Evolutionary conservation across 495 filamentous ascomycete genomes (phyloP).

Genomic region (Xylaria venustula): DNA sequence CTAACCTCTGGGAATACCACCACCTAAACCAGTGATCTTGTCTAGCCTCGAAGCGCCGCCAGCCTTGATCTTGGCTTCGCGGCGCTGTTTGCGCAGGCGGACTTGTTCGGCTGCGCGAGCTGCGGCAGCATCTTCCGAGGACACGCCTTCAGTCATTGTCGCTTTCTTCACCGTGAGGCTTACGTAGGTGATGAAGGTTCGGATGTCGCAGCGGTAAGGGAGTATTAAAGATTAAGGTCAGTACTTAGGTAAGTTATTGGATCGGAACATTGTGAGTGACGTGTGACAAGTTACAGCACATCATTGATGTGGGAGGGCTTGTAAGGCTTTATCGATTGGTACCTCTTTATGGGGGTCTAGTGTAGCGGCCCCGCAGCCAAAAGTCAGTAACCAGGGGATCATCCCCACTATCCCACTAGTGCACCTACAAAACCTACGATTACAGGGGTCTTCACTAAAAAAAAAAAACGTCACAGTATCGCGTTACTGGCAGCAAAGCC

Average conservation of each 20-base stretch:
- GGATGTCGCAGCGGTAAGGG: neutral
- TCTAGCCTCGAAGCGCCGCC: constrained; percentile 77
- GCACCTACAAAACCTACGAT: neutral
- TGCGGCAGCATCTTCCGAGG: constrained; percentile 43
- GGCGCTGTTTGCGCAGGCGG: constrained; percentile 81
- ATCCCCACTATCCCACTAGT: too few species aligned
- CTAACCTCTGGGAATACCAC: constrained; percentile 57
- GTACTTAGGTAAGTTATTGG: neutral
- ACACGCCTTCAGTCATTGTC: constrained; percentile 25
- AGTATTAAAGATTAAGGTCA: neutral
- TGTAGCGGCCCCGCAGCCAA: neutral
- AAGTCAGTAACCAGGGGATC: too few species aligned
- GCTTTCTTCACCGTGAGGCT: neutral
- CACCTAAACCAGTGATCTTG: constrained; percentile 77
- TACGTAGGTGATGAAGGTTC: too few species aligned
- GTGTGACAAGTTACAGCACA: constrained; percentile 2
- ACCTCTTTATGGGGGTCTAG: neutral
- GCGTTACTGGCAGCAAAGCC: neutral
- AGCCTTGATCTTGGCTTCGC: constrained; percentile 85
- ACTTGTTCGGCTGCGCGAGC: constrained; percentile 74
- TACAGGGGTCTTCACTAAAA: neutral
- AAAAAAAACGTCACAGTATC: neutral
- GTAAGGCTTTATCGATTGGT: neutral
- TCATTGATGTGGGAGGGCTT: neutral
- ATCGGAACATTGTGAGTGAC: neutral